Evolutionary conservation across 176 grass and related monocot genomes (phyloP), one percentile per base, ranked within the genome.

Genomic region (Bolboschoenus planiculmis): DNA sequence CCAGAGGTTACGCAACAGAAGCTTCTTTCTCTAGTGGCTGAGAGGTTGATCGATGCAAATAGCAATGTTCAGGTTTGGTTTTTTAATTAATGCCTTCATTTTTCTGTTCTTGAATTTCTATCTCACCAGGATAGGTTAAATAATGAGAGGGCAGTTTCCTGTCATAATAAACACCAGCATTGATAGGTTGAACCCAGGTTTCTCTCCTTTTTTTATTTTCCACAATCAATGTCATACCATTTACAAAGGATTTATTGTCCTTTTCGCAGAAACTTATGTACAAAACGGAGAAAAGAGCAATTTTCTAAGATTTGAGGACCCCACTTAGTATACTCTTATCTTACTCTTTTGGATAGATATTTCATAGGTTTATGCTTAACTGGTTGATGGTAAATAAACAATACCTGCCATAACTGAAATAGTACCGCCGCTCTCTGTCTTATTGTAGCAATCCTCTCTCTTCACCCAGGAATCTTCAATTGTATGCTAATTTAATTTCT

Each of bases 1-100:
- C 64, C 93, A 40, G 97, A 99, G 91, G 97, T 99, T 44, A 91
- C 92, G 20, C 91, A 93, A 85, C 93, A 99, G 93, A 93, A 86
- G 83, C 85, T 99, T 79, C 93, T 99, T 20, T 93, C 93, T 44
- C 93, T 99, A 3, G 97, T 99, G 5, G 97, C 97, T 0, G 93
- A 99, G 58, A 88, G 89, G 74, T 89, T 99, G 86, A 99, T 99
- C 3, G 97, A 95, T 44, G 83, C 89, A 56, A 95, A 99, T 66
- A 96, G 78, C 88, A 81, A 84, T 9, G 76, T 84, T 13, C 89
- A 99, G 97, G 97, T 99, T 81, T 54, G 76, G 4, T 55, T 33
- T 37, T 11, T 20, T 77, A 8, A 77, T 77, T 77, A 33, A 77
- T 29, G 46, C 46, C 46, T 33, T 77, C 27, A 53, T 26, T 51